These are phyloP conservation scores for Trametes versicolor DNA, from an alignment of 1,284 basidiomycete species.

Conservation along the genomic window DNA sequence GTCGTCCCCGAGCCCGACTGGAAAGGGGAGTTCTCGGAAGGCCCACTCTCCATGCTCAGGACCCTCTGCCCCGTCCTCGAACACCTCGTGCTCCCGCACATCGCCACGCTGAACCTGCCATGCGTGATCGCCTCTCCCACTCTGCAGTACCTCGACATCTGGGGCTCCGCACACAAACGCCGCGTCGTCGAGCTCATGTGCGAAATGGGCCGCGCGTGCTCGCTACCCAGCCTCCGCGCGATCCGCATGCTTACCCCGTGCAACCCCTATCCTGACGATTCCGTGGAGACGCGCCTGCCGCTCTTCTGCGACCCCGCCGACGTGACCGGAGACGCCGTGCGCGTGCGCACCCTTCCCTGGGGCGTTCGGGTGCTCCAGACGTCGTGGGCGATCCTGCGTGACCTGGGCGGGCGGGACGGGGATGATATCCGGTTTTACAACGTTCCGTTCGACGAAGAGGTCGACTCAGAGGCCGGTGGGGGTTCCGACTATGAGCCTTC, in stretches of 20 bases:
- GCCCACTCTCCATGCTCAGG: not conserved
- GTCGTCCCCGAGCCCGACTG: not conserved
- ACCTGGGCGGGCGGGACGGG: not conserved
- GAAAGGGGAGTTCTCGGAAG: not conserved
- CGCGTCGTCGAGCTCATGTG: slow-evolving; percentile 18
- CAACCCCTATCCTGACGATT: not conserved
- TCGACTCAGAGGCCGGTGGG: not conserved
- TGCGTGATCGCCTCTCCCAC: slow-evolving; percentile 9
- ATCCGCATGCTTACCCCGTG: slow-evolving; percentile 10
- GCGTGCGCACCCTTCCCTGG: slow-evolving; percentile 6
- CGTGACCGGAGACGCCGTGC: slow-evolving; percentile 5
- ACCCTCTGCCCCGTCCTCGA: slow-evolving; percentile 3
- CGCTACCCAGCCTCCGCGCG: not conserved
- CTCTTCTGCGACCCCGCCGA: slow-evolving; percentile 3
- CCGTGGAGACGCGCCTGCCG: not conserved
- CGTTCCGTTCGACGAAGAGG: not conserved
- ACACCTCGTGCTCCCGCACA: slow-evolving; percentile 6
- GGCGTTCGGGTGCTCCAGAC: slow-evolving; percentile 10
- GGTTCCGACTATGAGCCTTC: not conserved
- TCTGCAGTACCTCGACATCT: slow-evolving; percentile 18
- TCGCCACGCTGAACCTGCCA: slow-evolving; percentile 1
- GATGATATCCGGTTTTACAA: not conserved
- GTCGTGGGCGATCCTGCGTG: slow-evolving; percentile 14
- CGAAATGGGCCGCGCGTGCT: slow-evolving; percentile 6
- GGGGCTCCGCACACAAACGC: slow-evolving; percentile 4